Conservation (phyloP, 1,284 basidiomycete genomes). For the Amylostereum chailletii region DNA sequence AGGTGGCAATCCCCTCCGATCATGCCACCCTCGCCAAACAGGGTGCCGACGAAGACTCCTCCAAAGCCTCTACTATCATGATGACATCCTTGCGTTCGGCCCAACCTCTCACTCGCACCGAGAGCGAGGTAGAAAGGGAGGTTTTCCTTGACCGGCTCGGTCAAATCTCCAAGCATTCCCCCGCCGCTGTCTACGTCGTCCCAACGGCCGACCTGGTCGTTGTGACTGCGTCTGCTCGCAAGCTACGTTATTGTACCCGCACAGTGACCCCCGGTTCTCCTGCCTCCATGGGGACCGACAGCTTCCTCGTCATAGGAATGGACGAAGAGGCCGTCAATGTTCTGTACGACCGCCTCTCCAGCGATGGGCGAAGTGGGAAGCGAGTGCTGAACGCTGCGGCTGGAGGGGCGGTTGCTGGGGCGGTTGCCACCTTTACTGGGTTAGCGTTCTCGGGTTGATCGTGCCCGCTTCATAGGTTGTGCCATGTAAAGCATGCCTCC, state of each 20-base stretch:
- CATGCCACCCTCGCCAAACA: background rate
- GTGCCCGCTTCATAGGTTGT: background rate
- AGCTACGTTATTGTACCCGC: constrained; percentile 33
- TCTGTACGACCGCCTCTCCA: constrained; percentile 10
- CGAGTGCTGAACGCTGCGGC: constrained; percentile 6
- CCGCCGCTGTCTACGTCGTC: constrained; percentile 39
- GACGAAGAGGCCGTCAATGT: constrained; percentile 31
- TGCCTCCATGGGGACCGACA: no score
- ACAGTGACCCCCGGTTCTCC: constrained; percentile 12
- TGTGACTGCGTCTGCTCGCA: constrained; percentile 29
- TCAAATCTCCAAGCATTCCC: constrained; percentile 24
- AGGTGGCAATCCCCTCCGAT: background rate
- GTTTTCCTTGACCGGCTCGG: constrained; percentile 37
- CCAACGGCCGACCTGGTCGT: constrained; percentile 31
- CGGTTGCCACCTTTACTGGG: constrained; percentile 12
- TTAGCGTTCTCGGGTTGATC: constrained; percentile 3
- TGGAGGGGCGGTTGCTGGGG: constrained; percentile 11
- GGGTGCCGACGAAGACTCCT: constrained; percentile 4
- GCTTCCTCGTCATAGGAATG: constrained; percentile 38
- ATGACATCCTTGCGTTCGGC: no score
- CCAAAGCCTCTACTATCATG: background rate
- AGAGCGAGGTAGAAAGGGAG: constrained; percentile 43
- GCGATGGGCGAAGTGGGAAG: constrained; percentile 4
- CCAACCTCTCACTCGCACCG: constrained; percentile 30
- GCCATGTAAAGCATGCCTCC: background rate